These are phyloP conservation scores for Microdochium trichocladiopsis DNA, from an alignment of 2,329 filamentous ascomycete genomes.

Conservation along the genomic window DNA sequence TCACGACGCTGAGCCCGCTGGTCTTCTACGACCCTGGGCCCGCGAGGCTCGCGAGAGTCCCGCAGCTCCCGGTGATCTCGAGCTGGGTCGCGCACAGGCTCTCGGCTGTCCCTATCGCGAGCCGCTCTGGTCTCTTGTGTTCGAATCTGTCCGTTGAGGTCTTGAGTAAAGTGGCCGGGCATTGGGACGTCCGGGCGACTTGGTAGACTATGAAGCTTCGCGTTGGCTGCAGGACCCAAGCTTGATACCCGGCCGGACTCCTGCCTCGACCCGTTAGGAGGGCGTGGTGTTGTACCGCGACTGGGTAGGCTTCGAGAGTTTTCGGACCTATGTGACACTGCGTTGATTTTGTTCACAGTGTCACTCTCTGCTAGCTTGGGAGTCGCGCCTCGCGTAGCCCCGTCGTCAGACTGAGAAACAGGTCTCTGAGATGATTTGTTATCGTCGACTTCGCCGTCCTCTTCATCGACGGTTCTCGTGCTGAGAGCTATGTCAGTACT, in stretches of 20 bases:
- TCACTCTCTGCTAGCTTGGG: constrained; percentile 8
- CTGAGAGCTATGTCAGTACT: constrained; percentile 11
- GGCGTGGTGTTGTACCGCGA: not conserved
- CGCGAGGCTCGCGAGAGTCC: constrained; percentile 21
- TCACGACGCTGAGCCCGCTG: constrained; percentile 32
- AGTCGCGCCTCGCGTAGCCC: constrained; percentile 9
- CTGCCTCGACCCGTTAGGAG: constrained; percentile 8
- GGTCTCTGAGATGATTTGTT: constrained; percentile 23
- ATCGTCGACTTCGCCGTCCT: constrained; percentile 70
- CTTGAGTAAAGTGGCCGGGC: constrained; percentile 37
- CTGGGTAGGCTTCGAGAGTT: not conserved
- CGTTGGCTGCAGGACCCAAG: constrained; percentile 15
- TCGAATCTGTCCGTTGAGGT: constrained; percentile 23
- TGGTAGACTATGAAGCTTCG: constrained; percentile 36
- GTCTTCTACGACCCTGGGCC: constrained; percentile 29
- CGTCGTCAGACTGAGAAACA: constrained; percentile 5
- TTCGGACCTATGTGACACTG: constrained; percentile 7
- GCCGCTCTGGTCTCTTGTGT: constrained; percentile 20
- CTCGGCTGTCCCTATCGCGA: constrained; percentile 14
- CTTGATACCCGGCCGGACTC: constrained; percentile 22
- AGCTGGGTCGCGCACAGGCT: constrained; percentile 13
- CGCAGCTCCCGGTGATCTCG: constrained; percentile 27
- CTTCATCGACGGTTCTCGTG: constrained; percentile 42
- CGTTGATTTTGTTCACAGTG: constrained; percentile 7
- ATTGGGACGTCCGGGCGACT: constrained; percentile 52